Base-by-base conservation (phyloP, 805 yeast species). In the Maudiozyma turicensis region DNA sequence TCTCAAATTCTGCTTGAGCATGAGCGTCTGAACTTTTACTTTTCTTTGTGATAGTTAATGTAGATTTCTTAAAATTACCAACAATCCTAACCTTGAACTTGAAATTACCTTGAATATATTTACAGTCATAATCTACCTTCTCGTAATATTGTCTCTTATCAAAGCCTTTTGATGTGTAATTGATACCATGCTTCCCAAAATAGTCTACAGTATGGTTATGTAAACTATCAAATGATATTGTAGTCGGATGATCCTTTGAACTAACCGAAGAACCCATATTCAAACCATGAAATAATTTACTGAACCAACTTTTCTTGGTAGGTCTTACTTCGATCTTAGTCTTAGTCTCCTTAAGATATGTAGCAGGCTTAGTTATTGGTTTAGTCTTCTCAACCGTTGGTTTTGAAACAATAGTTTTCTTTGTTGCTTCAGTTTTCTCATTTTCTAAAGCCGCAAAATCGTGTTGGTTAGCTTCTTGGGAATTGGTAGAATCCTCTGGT, bases 51-150 rank as follows among this genome's bases (percentile, higher is more conserved):
- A 61, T 48, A 6, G 56, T 57, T 5, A 60, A 44, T 9, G 55
- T 32, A 1, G 61, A 54, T 3, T 43, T 35, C 14, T 51, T 45
- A 1, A 26, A 45, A 14, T 40, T 50, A 14, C 52, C 53, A 9
- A 47, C 52, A 39, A 64, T 59, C 34, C 51, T 60, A 9, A 64
- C 57, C 47, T 54, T 58, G 50, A 64, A 64, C 28, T 55, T 56
- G 50, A 56, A 61, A 14, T 58, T 58, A 5, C 63, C 63, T 34
- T 55, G 47, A 11, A 50, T 56, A 48, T 62, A 62, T 43, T 48
- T 54, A 47, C 69, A 65, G 41, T 58, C 58, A 44, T 64, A 65
- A 35, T 58, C 65, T 8, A 64, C 62, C 32, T 44, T 54, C 33
- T 60, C 60, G 11, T 31, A 52, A 7, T 30, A 30, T 14, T 47